Base-by-base conservation (phyloP, 768 basidiomycete species). In the Hericium coralloides region DNA sequence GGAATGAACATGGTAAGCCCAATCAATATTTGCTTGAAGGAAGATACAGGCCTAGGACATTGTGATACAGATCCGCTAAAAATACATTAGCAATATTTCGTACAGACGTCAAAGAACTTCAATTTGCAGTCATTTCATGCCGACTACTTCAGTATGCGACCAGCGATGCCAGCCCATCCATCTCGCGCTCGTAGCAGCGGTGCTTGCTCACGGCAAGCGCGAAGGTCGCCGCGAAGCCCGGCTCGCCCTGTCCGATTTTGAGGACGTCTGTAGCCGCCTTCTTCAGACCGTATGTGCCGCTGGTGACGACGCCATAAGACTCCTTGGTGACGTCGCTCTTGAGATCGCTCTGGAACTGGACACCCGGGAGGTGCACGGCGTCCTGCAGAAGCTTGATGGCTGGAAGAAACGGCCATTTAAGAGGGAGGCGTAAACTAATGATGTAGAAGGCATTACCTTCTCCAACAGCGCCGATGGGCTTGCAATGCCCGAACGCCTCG, bases 401-500 rank as follows among this genome's bases (percentile, higher is more conserved):
- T 41, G 39, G 36, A 10, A 57, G n/a, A 47, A 49, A 7, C 20
- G 22, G 49, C 37, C 37, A 4, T 15, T 39, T 52, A 37, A 47
- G 2, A 26, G 1, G 55, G 41, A 38, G 12, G 37, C 22, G 48
- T 49, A 6, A 15, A 23, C n/a, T 31, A 8, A 31, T 31, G 26
- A 15, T 20, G 22, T 15, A 18, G 14, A 14, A 23, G 25, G 22
- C 60, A 67, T 26, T 49, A 81, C 85, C 84, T 66, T 81, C 78
- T 10, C 91, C 92, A 49, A 86, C 74, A 1, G 84, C 90, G 2
- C 82, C 87, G 57, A 95, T 88, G 17, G 86, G 68, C 72, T 94
- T 94, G 71, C 83, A 85, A 69, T 94, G 92, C 20, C 87, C 87
- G 70, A 89, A 94, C 2, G 89, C 85, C 70, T 94, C 92, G 48